Conservation (phyloP, 495 filamentous ascomycete species). For the Penicillium alfredii region DNA sequence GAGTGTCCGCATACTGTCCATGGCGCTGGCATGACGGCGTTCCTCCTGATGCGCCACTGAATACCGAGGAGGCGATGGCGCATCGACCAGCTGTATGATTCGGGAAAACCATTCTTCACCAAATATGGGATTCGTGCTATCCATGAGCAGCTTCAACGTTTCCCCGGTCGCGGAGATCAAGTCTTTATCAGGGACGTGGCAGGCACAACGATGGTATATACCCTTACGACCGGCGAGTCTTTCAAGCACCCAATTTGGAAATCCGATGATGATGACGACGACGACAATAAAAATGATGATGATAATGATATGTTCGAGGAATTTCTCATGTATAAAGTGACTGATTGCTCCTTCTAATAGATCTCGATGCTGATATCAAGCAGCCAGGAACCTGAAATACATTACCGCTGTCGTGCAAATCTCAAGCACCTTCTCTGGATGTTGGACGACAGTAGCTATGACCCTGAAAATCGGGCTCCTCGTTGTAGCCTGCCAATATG, state of each 20-base stretch:
- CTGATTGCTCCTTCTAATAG: not conserved
- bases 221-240: slow-evolving; percentile 2
- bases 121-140: slow-evolving; percentile 8
- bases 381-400: slow-evolving; percentile 6
- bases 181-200: slow-evolving; percentile 8
- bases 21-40: not conserved
- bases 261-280: not conserved
- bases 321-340: not conserved
- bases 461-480: not conserved
- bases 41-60: not conserved
- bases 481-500: not conserved
- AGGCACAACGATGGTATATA: slow-evolving; percentile 8
- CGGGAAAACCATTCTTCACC: slow-evolving; percentile 15
- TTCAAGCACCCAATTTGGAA: too few relatives aligned
- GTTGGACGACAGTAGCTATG: not conserved
- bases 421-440: slow-evolving; percentile 6
- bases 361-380: not conserved
- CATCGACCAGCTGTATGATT: slow-evolving; percentile 11
- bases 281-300: not conserved
- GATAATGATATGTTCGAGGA: slow-evolving; percentile 7
- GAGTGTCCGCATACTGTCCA: not conserved
- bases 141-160: slow-evolving; percentile 10
- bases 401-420: slow-evolving; percentile 7
- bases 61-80: slow-evolving; percentile 9
- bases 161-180: slow-evolving; percentile 1